Evolutionary conservation across 805 yeast genomes (phyloP), one percentile per base, ranked within the genome.

Genomic region (Aciculoconidium aculeatum): DNA sequence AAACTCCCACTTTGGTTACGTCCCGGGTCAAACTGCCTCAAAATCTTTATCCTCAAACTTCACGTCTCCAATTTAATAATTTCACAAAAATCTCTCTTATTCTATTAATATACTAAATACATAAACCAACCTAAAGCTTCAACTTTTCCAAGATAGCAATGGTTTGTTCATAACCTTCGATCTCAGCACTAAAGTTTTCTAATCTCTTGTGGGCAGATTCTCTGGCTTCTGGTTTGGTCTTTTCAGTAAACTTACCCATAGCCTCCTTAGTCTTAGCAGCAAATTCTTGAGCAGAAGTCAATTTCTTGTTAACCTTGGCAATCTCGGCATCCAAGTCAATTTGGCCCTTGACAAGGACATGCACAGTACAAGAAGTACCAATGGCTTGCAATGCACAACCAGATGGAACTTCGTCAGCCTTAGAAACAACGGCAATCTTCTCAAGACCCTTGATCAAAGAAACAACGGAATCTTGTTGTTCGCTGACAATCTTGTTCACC

Each of bases 261-360:
- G 79, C 71, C 62, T 86, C 90, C 42, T 77, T 75, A 37, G 84
- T 69, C 49, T 73, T 70, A 39, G 67, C 70, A 49, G 74, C 71
- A 39, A 74, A 61, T 45, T 74, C 78, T 43, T 63, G 57, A 24
- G 80, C 73, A 57, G 80, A 81, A 36, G 58, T 70, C 47, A 88
- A 69, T 66, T 83, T 90, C 71, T 75, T 76, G 48, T 67, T 58
- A 21, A 87, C 92, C 71, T 90, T 92, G 44, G 67, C 52, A 47
- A 92, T 83, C 65, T 92, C 97, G 32, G 81, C 81, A 48, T 87
- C 96, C 44, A 88, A 73, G 57, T 90, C 96, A 44, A 92, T 78
- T 53, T 82, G 88, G 31, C 97, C 98, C 70, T 86, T 88, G 34
- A 90, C 96, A 54, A 92, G 70, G 17, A 90, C 75, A 49, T 86